Conservation (phyloP, 2,329 filamentous ascomycete species). For the Sarocladiaceae sp. region DNA sequence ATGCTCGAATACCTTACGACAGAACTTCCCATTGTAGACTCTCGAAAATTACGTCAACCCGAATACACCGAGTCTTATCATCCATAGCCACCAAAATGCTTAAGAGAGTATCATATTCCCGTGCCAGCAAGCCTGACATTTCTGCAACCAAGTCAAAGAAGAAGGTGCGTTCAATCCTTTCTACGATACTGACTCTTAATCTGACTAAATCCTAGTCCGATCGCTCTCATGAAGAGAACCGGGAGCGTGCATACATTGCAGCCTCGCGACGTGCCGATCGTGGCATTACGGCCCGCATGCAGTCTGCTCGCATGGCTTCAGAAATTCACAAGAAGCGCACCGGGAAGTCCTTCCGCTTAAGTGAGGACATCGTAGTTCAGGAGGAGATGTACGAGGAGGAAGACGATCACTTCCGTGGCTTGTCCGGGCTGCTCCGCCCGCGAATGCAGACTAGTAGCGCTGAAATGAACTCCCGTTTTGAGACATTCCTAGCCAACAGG, state of each 20-base stretch:
- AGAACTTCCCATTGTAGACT: no score
- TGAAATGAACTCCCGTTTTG: slow-evolving; percentile 59
- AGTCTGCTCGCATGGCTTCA: slow-evolving; percentile 82
- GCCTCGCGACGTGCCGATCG: slow-evolving; percentile 84
- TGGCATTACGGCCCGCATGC: slow-evolving; percentile 79
- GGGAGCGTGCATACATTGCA: slow-evolving; percentile 87
- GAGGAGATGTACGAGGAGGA: slow-evolving; percentile 98
- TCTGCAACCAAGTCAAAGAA: background rate
- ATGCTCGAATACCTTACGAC: no score
- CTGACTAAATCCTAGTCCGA: slow-evolving; percentile 50
- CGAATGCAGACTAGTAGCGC: slow-evolving; percentile 57
- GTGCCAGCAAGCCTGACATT: slow-evolving; percentile 5
- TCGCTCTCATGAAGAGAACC: slow-evolving; percentile 75
- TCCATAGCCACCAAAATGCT: slow-evolving; percentile 1
- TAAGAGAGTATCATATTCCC: slow-evolving; percentile 2
- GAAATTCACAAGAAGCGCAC: slow-evolving; percentile 86
- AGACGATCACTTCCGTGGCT: slow-evolving; percentile 71
- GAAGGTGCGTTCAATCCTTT: slow-evolving; percentile 8
- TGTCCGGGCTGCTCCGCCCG: slow-evolving; percentile 59
- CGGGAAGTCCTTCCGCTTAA: slow-evolving; percentile 75
- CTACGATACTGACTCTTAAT: background rate
- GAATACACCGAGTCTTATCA: background rate
- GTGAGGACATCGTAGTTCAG: slow-evolving; percentile 78
- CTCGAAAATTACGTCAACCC: no score
- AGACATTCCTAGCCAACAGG: slow-evolving; percentile 39